A percentile compares a stretch with the other conserved stretches of the same genome.
phyloP scores from a whole-genome alignment of 257 asterid genomes.

The Nicotiana otophora region DNA sequence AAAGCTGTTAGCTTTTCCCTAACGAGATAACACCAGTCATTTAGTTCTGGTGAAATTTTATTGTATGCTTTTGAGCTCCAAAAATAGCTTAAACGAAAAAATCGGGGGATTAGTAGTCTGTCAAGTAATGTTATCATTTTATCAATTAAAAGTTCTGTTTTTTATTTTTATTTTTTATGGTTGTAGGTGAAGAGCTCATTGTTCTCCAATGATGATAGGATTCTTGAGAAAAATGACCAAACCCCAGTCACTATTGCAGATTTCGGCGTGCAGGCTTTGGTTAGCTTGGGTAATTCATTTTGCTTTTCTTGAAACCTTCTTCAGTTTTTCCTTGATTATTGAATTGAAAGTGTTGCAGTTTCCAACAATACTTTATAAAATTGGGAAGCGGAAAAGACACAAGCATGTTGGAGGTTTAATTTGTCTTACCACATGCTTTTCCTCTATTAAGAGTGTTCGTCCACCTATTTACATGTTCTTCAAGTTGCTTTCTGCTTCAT shows the following conservation, averaged over 20 bases:
- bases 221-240: constrained; percentile 64
- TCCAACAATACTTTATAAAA: not conserved
- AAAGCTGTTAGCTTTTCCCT: not conserved
- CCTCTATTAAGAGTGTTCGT: not conserved
- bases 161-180: not conserved
- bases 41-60: not conserved
- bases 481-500: not conserved
- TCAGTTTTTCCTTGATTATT: not conserved
- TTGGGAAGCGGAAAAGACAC: not conserved
- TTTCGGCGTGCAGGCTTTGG: constrained; percentile 92
- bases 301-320: not conserved
- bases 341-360: not conserved
- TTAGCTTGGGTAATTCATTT: constrained; percentile 64
- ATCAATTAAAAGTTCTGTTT: not conserved
- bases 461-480: not conserved
- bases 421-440: not conserved
- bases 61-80: not conserved
- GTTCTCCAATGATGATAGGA: constrained; percentile 46
- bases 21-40: not conserved
- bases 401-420: not conserved
- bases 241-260: constrained; percentile 96
- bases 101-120: not conserved
- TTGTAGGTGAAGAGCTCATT: constrained; percentile 71
- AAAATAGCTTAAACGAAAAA: not conserved
- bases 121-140: not conserved